Evolutionary conservation across 495 filamentous ascomycete species (phyloP).

Genomic region (Penicillium desertorum): DNA sequence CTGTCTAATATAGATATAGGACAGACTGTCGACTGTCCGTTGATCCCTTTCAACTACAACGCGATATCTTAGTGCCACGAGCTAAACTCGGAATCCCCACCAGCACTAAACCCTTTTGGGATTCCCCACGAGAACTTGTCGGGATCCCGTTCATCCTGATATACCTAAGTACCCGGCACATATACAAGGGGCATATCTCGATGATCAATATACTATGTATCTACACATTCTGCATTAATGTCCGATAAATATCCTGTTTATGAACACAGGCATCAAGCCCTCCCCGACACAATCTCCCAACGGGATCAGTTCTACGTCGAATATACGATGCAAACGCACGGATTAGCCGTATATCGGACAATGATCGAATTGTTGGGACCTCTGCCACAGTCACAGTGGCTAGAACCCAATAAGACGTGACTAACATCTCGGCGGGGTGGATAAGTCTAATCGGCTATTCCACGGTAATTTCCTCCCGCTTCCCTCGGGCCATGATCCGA

Average conservation of each 20-base stretch:
- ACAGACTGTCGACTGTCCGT: too few relatives aligned
- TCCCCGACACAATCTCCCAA: constrained; percentile 5
- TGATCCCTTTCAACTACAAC: not conserved
- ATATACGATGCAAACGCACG: not conserved
- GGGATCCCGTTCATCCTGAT: constrained; percentile 14
- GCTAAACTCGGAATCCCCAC: constrained; percentile 28
- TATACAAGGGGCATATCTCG: not conserved
- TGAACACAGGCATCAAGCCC: not conserved
- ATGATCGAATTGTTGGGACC: not conserved
- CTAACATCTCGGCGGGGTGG: constrained; percentile 7
- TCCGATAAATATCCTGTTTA: not conserved
- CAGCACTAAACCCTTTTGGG: constrained; percentile 18
- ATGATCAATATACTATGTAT: not conserved
- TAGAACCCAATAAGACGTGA: not conserved
- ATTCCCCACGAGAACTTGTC: constrained; percentile 28
- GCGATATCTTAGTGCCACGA: constrained; percentile 21
- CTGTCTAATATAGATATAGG: not conserved
- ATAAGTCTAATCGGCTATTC: constrained; percentile 23
- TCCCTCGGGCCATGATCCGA: constrained; percentile 12
- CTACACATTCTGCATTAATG: too few relatives aligned
- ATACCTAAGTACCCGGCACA: not conserved
- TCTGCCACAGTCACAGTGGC: not conserved
- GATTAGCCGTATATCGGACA: constrained; percentile 2
- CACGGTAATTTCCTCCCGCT: constrained; percentile 19
- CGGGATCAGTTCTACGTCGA: not conserved